Conservation (phyloP, 495 filamentous ascomycete genomes). For the Penicillium pancosmium region DNA sequence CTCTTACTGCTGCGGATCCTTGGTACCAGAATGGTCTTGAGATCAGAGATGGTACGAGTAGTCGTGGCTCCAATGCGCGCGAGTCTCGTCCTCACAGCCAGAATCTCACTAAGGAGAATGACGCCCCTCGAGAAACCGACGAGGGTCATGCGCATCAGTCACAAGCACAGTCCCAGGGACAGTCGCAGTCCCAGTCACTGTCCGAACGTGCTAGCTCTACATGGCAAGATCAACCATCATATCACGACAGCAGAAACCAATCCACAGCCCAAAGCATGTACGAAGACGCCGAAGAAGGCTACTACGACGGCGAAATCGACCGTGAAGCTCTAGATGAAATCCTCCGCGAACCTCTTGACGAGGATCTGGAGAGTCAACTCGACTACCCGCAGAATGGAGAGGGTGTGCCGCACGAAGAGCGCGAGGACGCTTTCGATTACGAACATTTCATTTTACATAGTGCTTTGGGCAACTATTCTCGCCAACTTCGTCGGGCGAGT, state of each 20-base stretch:
- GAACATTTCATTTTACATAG: slow-evolving; percentile 93
- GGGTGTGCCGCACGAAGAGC: slow-evolving; percentile 78
- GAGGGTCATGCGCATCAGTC: slow-evolving; percentile 2
- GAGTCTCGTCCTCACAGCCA: slow-evolving; percentile 19
- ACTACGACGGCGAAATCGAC: slow-evolving; percentile 52
- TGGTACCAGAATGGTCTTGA: slow-evolving; percentile 66
- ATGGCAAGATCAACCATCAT: slow-evolving; percentile 9
- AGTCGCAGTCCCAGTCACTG: background rate
- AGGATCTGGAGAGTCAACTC: slow-evolving; percentile 34
- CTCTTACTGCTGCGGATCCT: slow-evolving; percentile 76
- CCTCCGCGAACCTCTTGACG: slow-evolving; percentile 45
- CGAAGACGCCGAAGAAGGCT: slow-evolving; percentile 58
- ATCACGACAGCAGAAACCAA: slow-evolving; percentile 35
- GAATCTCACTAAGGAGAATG: background rate
- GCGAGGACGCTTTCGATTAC: slow-evolving; percentile 96
- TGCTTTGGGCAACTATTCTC: slow-evolving; percentile 72
- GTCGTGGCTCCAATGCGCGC: slow-evolving; percentile 25
- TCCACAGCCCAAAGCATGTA: slow-evolving; percentile 57
- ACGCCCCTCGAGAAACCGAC: slow-evolving; percentile 6
- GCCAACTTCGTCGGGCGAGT: slow-evolving; percentile 57
- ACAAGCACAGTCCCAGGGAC: too few species aligned
- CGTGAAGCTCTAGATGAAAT: slow-evolving; percentile 50
- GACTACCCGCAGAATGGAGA: slow-evolving; percentile 8
- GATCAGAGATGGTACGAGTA: slow-evolving; percentile 32
- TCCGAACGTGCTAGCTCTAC: background rate